Base-by-base conservation (phyloP, 2,329 filamentous ascomycete species). In the Arthrobotrys entomopaga region DNA sequence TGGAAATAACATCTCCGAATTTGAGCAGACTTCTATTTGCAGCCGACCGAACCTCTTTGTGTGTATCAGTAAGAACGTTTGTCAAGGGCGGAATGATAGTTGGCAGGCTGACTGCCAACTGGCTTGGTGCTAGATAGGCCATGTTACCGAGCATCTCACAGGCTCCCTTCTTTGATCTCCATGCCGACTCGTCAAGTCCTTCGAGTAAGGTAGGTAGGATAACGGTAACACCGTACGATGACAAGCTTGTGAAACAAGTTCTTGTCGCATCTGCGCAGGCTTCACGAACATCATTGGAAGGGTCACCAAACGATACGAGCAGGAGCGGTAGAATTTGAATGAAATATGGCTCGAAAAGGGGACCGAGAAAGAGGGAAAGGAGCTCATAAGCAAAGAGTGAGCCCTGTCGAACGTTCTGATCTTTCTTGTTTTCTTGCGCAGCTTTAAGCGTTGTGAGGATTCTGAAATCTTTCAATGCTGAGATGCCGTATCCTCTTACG, bases 111-210 rank as follows among this genome's bases (percentile, higher is more conserved):
- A 90, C 87, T 0, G 95, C 93, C 16, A 99, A 87, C 81, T 99
- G 95, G 77, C 97, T 91, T 6, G 96, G 94, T 81, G 98, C 95
- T 34, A 99, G 87, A 81, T 99, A 99, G 3, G 95, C 96, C 95
- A 99, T 99, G 76, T 95, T 95, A 81, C 95, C 95, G 13, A 99
- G 86, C 24, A 97, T 89, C 80, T 99, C 95, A 80, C 95, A 99
- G 63, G 95, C 95, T 78, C 96, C 95, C 83, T 96, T 97, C 83
- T 99, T 98, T 83, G 93, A 98, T 79, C 95, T 90, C 95, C 95
- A 99, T 81, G 98, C 94, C 61, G 91, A 88, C 77, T 99, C 95
- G 77, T 98, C 93, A 8, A 99, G 87, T 69, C 96, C 95, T 77
- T 95, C 89, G 1, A 99, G 86, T 6, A 99, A 86, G 11, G 91